These are phyloP conservation scores for Phytopythium aichiense DNA, from an alignment of 352 stramenopile species.

Conservation along the genomic window DNA sequence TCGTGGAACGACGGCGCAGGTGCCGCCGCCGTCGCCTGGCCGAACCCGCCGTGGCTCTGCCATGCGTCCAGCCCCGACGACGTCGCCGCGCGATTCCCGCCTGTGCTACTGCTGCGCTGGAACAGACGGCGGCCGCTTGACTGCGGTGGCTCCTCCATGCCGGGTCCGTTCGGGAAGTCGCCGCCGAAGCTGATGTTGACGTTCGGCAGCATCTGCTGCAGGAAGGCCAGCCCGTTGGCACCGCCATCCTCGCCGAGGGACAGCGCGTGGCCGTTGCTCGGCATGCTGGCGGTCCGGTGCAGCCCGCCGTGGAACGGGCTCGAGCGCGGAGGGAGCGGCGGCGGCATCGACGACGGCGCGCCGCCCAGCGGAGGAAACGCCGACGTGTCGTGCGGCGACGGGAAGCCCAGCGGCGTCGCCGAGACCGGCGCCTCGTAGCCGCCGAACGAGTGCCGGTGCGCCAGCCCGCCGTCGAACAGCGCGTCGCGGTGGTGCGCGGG, in stretches of 20 bases:
- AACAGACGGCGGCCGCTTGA: conserved; percentile 30
- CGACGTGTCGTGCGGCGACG: conserved; percentile 24
- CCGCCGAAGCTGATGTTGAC: conserved; percentile 87
- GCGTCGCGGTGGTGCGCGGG: background rate
- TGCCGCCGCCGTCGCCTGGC: conserved; percentile 20
- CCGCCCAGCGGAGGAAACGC: conserved; percentile 37
- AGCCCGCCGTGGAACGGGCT: conserved; percentile 27
- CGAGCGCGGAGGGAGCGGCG: conserved; percentile 17
- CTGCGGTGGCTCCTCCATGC: conserved; percentile 8
- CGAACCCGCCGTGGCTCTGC: conserved; percentile 7
- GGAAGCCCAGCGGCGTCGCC: conserved; percentile 15
- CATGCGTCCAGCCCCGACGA: conserved; percentile 5
- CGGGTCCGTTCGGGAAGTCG: conserved; percentile 38
- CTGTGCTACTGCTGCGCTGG: conserved; percentile 29
- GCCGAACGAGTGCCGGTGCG: conserved; percentile 19
- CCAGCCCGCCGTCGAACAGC: conserved; percentile 1
- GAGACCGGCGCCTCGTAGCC: conserved; percentile 12
- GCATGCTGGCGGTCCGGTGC: conserved; percentile 10
- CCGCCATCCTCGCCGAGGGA: conserved; percentile 20
- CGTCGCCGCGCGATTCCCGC: conserved; percentile 1
- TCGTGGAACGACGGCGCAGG: conserved; percentile 39
- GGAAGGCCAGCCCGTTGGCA: conserved; percentile 59
- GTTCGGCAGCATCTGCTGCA: conserved; percentile 87
- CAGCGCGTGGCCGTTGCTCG: conserved; percentile 2
- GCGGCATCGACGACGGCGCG: conserved; percentile 22